Percentiles rank a stretch among this genome's conserved stretches.
Evolutionary conservation across 202 grass and related monocot species (phyloP).

Genomic region (Saccharum hybrid): DNA sequence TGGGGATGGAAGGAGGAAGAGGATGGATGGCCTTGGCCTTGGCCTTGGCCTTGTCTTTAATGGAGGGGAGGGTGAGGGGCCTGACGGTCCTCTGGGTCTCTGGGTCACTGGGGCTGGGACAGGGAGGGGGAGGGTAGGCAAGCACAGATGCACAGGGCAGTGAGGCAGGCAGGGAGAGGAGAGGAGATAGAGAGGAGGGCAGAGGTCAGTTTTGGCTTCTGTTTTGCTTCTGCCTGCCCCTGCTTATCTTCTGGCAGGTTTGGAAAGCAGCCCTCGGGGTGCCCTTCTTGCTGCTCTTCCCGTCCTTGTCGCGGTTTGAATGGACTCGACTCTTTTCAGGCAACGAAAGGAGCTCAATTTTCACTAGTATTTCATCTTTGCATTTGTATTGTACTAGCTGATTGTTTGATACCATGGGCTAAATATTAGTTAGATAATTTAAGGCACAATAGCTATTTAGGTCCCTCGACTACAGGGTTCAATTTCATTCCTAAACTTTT

Average conservation of each 20-base stretch:
- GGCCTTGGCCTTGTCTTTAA: no score
- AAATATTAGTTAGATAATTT: no score
- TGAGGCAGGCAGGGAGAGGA: no score
- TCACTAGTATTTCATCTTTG: neutral
- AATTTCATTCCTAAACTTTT: no score
- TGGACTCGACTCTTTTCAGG: neutral
- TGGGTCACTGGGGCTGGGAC: neutral
- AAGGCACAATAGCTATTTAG: no score
- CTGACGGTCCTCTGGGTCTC: no score
- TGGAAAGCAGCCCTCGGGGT: slow-evolving; percentile 15
- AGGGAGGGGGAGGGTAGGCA: neutral
- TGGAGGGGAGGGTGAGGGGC: neutral
- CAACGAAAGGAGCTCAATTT: neutral
- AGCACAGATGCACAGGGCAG: neutral
- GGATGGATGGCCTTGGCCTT: neutral
- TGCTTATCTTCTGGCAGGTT: slow-evolving; percentile 51
- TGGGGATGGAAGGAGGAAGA: neutral
- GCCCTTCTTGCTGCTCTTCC: neutral
- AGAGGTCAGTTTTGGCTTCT: slow-evolving; percentile 34
- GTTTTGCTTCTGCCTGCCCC: slow-evolving; percentile 26
- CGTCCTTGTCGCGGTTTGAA: slow-evolving; percentile 50
- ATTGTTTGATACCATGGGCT: no score
- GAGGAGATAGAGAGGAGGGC: neutral
- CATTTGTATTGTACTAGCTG: no score
- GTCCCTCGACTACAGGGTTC: no score